phyloP scores from a whole-genome alignment of 495 filamentous ascomycete species.

The Penicillium salamii region DNA sequence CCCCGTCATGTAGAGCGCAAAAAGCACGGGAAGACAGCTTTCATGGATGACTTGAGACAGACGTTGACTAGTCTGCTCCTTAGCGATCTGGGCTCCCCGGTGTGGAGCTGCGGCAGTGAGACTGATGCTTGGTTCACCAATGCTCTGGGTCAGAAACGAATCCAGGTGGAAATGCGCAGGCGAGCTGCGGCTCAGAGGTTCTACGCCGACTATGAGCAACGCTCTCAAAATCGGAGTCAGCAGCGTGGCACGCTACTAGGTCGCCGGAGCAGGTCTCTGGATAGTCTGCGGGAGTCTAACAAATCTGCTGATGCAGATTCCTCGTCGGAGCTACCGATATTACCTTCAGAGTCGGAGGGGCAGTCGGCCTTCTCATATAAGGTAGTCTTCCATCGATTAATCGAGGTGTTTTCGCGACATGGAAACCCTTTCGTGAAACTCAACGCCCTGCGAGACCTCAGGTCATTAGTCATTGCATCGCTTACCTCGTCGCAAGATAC shows the following conservation, averaged over 20 bases:
- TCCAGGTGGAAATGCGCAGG: conserved; percentile 70
- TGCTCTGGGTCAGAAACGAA: conserved; percentile 69
- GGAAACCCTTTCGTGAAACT: conserved; percentile 87
- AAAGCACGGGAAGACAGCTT: conserved; percentile 55
- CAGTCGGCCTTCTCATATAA: conserved; percentile 61
- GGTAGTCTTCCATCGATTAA: conserved; percentile 71
- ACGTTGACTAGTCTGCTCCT: conserved; percentile 79
- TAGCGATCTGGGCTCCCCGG: conserved; percentile 82
- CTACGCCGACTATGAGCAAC: conserved; percentile 39
- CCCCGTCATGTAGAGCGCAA: conserved; percentile 37
- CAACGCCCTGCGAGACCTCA: conserved; percentile 76
- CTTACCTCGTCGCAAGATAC: conserved; percentile 53
- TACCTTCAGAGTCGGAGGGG: conserved; percentile 8
- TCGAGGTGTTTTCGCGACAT: conserved; percentile 85
- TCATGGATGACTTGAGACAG: conserved; percentile 74
- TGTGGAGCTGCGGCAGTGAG: conserved; percentile 83
- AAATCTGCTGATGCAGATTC: background rate
- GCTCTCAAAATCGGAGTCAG: conserved; percentile 20
- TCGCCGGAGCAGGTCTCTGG: conserved; percentile 39
- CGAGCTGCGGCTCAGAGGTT: conserved; percentile 50
- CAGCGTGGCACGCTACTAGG: conserved; percentile 21
- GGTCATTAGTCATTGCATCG: conserved; percentile 76
- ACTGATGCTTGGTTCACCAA: conserved; percentile 88
- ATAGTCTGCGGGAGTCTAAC: conserved; percentile 1
- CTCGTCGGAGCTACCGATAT: background rate